Evolutionary conservation across 2,329 filamentous ascomycete genomes (phyloP), one percentile per base, ranked within the genome.

Genomic region (Trematosphaeria pertusa): DNA sequence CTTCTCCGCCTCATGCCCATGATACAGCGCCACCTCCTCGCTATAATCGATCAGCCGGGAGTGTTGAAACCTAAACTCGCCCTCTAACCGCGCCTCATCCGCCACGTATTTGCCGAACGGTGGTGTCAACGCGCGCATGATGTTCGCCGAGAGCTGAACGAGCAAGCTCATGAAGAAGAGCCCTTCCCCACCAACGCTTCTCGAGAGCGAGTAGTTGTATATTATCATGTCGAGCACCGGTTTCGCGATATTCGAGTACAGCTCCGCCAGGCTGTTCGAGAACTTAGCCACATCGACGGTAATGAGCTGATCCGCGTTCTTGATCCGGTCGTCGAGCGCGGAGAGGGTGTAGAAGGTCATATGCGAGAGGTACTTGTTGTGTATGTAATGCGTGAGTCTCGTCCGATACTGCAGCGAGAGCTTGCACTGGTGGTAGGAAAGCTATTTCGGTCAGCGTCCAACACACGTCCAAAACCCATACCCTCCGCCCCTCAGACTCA

Each of bases 281-380:
- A 99, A 99, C 63, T 94, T 93, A 51, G 92, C 89, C 8, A 99
- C 91, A 69, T 99, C 94, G 20, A 97, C 93, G 0, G 93, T 94
- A 61, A 99, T 96, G 33, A 99, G 82, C 74, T 99, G 94, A 68
- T 99, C 94, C 3, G 94, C 91, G 67, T 99, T 99, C 79, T 97
- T 96, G 81, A 99, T 96, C 67, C 94, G 86, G 70, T 99, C 94
- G 64, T 99, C 94, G 26, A 99, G 81, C 0, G 94, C 91, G 1
- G 92, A 95, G 41, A 99, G 88, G 3, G 91, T 92, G 71, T 99
- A 99, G 71, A 97, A 99, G 1, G 93, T 97, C 83, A 99, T 88
- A 50, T 96, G 89, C n/a, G 89, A 92, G 11, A 99, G 82, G 71
- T 99, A 99, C 70, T 92, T 90, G 70, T 95, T 89, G 75, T 99